Conservation (phyloP, 164 flowering plant species). For the Chloranthus sessilifolius region DNA sequence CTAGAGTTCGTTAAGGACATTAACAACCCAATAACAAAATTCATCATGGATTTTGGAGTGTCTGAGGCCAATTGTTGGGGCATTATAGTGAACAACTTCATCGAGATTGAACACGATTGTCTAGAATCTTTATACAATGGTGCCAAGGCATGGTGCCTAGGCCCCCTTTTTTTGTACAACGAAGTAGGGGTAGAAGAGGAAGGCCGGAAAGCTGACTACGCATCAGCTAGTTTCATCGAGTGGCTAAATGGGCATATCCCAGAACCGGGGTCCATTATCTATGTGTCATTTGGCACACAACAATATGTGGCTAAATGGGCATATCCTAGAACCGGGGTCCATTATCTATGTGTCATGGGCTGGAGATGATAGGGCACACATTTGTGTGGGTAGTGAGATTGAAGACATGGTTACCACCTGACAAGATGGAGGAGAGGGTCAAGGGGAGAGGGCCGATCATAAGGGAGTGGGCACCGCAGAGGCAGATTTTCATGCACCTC, state of each 20-base stretch:
- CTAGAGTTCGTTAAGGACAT: not conserved
- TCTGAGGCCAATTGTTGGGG: slow-evolving; percentile 22
- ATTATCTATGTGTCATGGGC: no score
- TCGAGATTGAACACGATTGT: slow-evolving; percentile 21
- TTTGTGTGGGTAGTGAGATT: slow-evolving; percentile 20
- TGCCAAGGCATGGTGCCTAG: slow-evolving; percentile 29
- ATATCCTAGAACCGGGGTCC: no score
- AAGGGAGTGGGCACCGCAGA: slow-evolving; percentile 25
- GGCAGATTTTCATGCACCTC: slow-evolving; percentile 17
- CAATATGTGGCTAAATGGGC: no score
- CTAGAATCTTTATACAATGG: slow-evolving; percentile 18
- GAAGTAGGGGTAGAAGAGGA: not conserved
- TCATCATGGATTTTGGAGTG: slow-evolving; percentile 1
- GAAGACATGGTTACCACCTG: not conserved
- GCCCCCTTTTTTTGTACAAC: slow-evolving; percentile 18
- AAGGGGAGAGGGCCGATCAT: slow-evolving; percentile 20
- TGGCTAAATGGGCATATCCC: slow-evolving; percentile 16
- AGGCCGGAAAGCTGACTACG: not conserved
- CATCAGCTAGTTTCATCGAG: slow-evolving; percentile 4
- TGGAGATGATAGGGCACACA: slow-evolving; percentile 13
- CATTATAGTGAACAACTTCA: slow-evolving; percentile 24
- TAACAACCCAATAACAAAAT: not conserved
- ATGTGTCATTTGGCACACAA: slow-evolving; percentile 29
- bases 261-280: slow-evolving; percentile 17
- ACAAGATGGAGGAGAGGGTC: slow-evolving; percentile 16